A percentile compares a stretch with the other conserved stretches of the same genome.
These are phyloP conservation scores for Alternaria dauci DNA, from an alignment of 2,329 filamentous ascomycete species.

Conservation along the genomic window DNA sequence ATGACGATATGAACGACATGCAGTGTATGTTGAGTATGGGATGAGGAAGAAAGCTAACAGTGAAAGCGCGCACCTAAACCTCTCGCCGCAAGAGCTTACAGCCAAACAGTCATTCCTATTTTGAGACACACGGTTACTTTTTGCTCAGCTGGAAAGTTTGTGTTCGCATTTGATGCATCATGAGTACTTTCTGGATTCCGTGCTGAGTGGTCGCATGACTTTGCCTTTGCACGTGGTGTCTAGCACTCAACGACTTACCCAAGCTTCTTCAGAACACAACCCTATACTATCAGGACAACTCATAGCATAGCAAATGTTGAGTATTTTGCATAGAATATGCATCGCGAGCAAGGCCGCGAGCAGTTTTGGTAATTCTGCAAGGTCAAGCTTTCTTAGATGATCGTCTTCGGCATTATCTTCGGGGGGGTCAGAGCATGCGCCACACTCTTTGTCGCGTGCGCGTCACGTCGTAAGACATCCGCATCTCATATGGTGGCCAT, in stretches of 20 bases:
- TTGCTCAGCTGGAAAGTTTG: slow-evolving; percentile 19
- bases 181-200: slow-evolving; percentile 11
- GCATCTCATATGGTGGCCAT: not conserved
- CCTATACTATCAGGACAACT: not conserved
- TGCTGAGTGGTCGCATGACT: slow-evolving; percentile 12
- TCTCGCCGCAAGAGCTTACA: slow-evolving; percentile 7
- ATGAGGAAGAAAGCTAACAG: not conserved
- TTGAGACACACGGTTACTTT: slow-evolving; percentile 6
- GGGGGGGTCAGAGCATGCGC: not conserved
- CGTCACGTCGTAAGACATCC: slow-evolving; percentile 9
- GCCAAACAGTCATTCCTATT: slow-evolving; percentile 19
- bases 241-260: slow-evolving; percentile 5
- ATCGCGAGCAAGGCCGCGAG: not conserved
- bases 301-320: not conserved
- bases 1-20: not conserved
- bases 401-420: not conserved
- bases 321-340: not conserved
- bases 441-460: slow-evolving; percentile 13
- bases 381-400: slow-evolving; percentile 1
- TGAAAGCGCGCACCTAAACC: slow-evolving; percentile 8
- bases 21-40: not conserved
- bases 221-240: slow-evolving; percentile 12
- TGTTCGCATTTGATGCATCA: slow-evolving; percentile 14
- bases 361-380: not conserved
- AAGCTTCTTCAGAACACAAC: not conserved